A percentile compares a stretch with the other conserved stretches of the same genome.
Conservation (phyloP, 441 rosid species). For the Corymbia citriodora region DNA sequence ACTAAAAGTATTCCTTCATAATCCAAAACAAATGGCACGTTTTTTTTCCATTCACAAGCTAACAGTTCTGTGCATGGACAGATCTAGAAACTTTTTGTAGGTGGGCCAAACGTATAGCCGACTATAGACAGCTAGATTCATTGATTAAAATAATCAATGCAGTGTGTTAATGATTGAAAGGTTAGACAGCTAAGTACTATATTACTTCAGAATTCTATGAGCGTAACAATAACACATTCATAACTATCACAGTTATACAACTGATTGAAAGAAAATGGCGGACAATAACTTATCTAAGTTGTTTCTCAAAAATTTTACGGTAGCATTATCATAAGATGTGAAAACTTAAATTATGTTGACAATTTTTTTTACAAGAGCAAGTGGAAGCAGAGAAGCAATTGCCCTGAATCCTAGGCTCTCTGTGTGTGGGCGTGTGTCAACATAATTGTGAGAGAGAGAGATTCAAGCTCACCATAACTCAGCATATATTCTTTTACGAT, state of each 20-base stretch:
- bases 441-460: neutral
- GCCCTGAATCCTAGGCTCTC: neutral
- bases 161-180: neutral
- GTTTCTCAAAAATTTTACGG: neutral
- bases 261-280: neutral
- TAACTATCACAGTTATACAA: neutral
- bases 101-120: neutral
- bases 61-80: neutral
- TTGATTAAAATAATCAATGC: neutral
- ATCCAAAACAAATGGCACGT: neutral
- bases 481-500: neutral
- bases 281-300: neutral
- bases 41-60: neutral
- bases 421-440: neutral
- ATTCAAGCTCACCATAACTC: neutral
- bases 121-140: neutral
- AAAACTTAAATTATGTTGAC: neutral
- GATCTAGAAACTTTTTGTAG: neutral
- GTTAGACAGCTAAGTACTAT: neutral
- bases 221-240: neutral
- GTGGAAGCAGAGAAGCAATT: neutral
- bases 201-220: neutral
- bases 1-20: neutral
- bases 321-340: neutral
- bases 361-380: neutral